phyloP scores from a whole-genome alignment of 1,284 basidiomycete genomes.

The Microbotryum silenes-acaulis region DNA sequence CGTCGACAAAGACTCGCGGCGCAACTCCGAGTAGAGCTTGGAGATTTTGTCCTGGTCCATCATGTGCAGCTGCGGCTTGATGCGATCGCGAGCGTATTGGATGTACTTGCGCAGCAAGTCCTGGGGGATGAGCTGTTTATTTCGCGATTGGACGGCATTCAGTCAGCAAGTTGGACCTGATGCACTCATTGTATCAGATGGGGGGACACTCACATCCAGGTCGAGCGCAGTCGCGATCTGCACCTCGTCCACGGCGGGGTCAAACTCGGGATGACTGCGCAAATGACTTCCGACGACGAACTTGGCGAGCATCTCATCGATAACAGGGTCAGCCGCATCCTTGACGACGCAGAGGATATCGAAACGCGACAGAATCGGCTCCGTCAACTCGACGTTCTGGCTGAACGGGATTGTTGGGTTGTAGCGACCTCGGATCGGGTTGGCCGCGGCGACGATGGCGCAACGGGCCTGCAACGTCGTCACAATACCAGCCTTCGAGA shows the following conservation, averaged over 20 bases:
- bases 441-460: constrained; percentile 94
- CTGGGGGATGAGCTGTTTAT: constrained; percentile 79
- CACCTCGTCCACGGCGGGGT: constrained; percentile 72
- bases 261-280: constrained; percentile 87
- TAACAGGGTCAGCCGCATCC: constrained; percentile 90
- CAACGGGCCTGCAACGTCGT: constrained; percentile 94
- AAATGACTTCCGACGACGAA: constrained; percentile 96
- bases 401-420: constrained; percentile 97
- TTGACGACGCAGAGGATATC: constrained; percentile 98
- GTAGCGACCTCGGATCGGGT: constrained; percentile 90
- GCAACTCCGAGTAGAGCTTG: constrained; percentile 89
- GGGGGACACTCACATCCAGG: constrained; percentile 62
- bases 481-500: constrained; percentile 97
- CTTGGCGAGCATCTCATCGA: constrained; percentile 90
- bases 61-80: constrained; percentile 85
- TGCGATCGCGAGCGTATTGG: constrained; percentile 93
- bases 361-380: constrained; percentile 98
- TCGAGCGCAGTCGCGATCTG: constrained; percentile 81
- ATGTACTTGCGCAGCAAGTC: constrained; percentile 97
- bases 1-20: constrained; percentile 90
- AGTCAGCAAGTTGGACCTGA: background rate
- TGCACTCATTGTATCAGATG: background rate
- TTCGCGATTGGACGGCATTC: background rate
- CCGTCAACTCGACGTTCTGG: constrained; percentile 97
- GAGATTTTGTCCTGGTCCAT: constrained; percentile 94